Conservation (phyloP, 768 basidiomycete species). For the Hygrocybe punicea region DNA sequence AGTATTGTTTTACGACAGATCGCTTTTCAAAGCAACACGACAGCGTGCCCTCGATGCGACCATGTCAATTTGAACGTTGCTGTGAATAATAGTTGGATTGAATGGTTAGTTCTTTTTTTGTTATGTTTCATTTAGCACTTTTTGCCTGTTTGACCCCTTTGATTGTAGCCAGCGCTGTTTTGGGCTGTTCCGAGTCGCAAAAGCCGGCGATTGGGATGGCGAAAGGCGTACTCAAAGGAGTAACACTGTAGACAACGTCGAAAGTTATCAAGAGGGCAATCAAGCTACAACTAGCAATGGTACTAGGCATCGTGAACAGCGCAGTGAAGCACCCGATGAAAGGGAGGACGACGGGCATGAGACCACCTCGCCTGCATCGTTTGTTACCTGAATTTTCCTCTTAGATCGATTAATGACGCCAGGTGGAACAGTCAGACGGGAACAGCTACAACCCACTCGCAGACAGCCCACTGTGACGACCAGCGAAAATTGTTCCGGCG, state of each 20-base stretch:
- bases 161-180: neutral
- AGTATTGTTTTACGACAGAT: slow-evolving; percentile 4
- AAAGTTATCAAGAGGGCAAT: too few relatives aligned
- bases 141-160: neutral
- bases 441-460: too few relatives aligned
- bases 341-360: neutral
- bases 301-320: neutral
- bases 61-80: neutral
- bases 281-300: too few relatives aligned
- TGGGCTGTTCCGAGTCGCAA: slow-evolving; percentile 1
- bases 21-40: neutral
- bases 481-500: neutral
- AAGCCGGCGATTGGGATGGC: neutral
- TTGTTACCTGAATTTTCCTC: slow-evolving; percentile 5
- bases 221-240: too few relatives aligned
- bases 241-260: too few relatives aligned
- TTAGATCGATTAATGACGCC: neutral
- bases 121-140: neutral
- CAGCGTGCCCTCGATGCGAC: slow-evolving; percentile 3
- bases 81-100: slow-evolving; percentile 1
- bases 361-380: neutral
- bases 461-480: neutral
- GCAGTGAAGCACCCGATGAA: neutral
- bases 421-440: neutral
- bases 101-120: slow-evolving; percentile 1